phyloP scores from a whole-genome alignment of 2,329 filamentous ascomycete genomes.

The Chaetomiaceae sp. region DNA sequence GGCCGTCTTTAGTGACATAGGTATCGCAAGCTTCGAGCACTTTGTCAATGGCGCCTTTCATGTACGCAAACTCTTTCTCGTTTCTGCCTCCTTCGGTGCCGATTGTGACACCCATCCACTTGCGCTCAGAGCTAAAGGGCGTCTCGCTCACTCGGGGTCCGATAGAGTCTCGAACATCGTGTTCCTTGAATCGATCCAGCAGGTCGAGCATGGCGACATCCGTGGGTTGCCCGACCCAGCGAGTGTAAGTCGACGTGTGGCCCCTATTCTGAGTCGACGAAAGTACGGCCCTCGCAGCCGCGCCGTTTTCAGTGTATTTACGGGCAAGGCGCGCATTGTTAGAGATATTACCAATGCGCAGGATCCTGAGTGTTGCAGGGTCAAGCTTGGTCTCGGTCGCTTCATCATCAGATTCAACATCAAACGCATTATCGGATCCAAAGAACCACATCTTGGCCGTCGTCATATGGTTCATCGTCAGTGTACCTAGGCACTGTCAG shows the following conservation, averaged over 20 bases:
- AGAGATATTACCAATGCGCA: slow-evolving; percentile 92
- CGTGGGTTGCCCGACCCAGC: slow-evolving; percentile 95
- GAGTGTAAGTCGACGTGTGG: slow-evolving; percentile 62
- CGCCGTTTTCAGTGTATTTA: slow-evolving; percentile 63
- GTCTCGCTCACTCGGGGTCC: slow-evolving; percentile 80
- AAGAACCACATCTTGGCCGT: slow-evolving; percentile 96
- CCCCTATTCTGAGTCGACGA: slow-evolving; percentile 74
- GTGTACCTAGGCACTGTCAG: slow-evolving; percentile 55
- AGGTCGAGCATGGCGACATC: slow-evolving; percentile 96
- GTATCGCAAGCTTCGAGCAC: slow-evolving; percentile 84
- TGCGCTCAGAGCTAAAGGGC: slow-evolving; percentile 93
- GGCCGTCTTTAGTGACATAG: slow-evolving; percentile 80
- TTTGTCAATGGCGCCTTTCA: slow-evolving; percentile 91
- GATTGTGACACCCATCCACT: slow-evolving; percentile 98
- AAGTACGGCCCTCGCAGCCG: slow-evolving; percentile 73
- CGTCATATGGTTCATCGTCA: slow-evolving; percentile 98
- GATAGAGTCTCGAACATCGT: slow-evolving; percentile 82
- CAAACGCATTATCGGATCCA: slow-evolving; percentile 53
- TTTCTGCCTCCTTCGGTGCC: slow-evolving; percentile 52
- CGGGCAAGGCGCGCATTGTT: slow-evolving; percentile 85
- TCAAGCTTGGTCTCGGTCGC: slow-evolving; percentile 57
- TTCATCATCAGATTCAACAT: slow-evolving; percentile 53
- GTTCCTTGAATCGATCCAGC: slow-evolving; percentile 83
- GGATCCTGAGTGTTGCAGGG: slow-evolving; percentile 70
- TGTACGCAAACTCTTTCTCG: slow-evolving; percentile 79